Evolutionary conservation across 2,329 filamentous ascomycete species (phyloP).

Genomic region (Neofusicoccum cordaticola): DNA sequence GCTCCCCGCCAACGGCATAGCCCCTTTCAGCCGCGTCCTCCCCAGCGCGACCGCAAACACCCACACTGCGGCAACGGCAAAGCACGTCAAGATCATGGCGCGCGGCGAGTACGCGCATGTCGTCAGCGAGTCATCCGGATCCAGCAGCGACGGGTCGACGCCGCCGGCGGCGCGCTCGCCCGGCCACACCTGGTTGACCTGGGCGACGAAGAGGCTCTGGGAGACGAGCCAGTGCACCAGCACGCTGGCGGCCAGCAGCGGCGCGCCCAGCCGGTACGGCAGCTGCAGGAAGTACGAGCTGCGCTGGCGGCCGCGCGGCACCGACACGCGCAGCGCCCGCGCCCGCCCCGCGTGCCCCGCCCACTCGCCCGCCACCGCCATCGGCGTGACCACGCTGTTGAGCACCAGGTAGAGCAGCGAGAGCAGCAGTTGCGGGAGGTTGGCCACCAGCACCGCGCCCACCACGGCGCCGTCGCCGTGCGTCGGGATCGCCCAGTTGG

Average conservation of each 20-base stretch:
- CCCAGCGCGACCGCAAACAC: conserved; percentile 46
- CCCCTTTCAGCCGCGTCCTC: conserved; percentile 71
- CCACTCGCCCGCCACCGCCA: conserved; percentile 50
- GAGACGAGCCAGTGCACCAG: conserved; percentile 46
- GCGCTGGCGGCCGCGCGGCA: conserved; percentile 35
- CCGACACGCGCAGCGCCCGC: conserved; percentile 39
- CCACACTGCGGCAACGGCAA: not conserved
- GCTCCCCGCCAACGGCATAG: conserved; percentile 74
- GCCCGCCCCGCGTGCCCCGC: conserved; percentile 29
- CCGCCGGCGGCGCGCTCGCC: conserved; percentile 12
- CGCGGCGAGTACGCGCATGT: conserved; percentile 20
- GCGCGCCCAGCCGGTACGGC: conserved; percentile 38
- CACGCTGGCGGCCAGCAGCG: conserved; percentile 31
- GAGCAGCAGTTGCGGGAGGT: conserved; percentile 48
- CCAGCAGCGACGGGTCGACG: not conserved
- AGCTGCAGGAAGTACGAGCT: conserved; percentile 42
- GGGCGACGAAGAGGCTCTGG: conserved; percentile 42
- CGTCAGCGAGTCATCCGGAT: not conserved
- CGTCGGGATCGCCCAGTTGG: not conserved
- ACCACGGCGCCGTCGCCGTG: not conserved
- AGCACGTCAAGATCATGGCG: conserved; percentile 18
- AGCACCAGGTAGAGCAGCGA: conserved; percentile 47
- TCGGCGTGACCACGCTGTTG: conserved; percentile 47
- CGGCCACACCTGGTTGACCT: conserved; percentile 19
- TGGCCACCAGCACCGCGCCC: conserved; percentile 39